Conservation (phyloP, 371 early-diverging fungal genomes). For the Capillidium rhysosporum region DNA sequence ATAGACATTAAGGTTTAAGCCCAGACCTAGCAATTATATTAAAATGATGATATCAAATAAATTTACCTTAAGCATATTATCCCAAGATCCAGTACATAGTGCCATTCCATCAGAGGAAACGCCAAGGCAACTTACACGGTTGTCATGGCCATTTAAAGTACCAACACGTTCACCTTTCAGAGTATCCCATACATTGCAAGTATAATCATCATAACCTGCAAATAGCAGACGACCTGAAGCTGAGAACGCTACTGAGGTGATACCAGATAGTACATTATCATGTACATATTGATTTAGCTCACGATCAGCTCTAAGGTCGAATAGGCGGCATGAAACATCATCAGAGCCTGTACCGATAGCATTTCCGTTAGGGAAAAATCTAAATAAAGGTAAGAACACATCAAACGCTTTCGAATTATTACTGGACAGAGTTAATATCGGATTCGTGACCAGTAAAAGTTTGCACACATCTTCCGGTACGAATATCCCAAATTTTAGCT, state of each 20-base stretch:
- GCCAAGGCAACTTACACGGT: conserved; percentile 90
- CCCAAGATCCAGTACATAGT: conserved; percentile 95
- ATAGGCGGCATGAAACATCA: conserved; percentile 90
- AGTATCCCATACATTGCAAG: conserved; percentile 96
- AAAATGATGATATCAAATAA: neutral
- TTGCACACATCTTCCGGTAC: conserved; percentile 84
- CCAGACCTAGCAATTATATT: neutral
- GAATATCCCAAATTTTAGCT: conserved; percentile 96
- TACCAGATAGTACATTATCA: conserved; percentile 85
- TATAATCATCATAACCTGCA: conserved; percentile 95
- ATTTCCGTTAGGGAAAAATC: conserved; percentile 93
- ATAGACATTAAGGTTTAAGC: neutral
- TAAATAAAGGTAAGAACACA: conserved; percentile 10
- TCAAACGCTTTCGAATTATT: conserved; percentile 13
- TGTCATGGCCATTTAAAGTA: conserved; percentile 83
- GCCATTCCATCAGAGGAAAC: conserved; percentile 93
- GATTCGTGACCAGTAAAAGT: conserved; percentile 93
- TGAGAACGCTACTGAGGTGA: conserved; percentile 91
- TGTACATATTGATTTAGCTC: conserved; percentile 89
- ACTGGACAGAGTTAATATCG: conserved; percentile 95
- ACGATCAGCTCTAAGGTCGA: conserved; percentile 90
- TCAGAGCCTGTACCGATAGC: conserved; percentile 95
- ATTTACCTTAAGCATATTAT: conserved; percentile 70
- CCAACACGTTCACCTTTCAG: conserved; percentile 87
- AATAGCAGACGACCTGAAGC: conserved; percentile 85